These are phyloP conservation scores for Acidomyces sp. DNA, from an alignment of 495 filamentous ascomycete genomes.

Conservation along the genomic window DNA sequence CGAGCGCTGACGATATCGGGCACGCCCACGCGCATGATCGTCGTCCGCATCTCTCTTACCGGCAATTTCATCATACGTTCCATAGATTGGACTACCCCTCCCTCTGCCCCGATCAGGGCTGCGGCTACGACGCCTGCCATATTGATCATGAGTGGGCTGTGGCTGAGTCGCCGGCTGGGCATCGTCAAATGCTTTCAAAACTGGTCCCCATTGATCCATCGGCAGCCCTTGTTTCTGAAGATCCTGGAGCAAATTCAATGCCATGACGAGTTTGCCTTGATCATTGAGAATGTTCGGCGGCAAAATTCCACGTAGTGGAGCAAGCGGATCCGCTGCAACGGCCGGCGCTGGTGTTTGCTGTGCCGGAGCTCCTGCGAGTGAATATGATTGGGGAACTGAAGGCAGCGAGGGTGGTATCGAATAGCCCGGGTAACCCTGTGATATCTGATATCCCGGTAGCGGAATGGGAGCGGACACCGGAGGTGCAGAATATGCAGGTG, in stretches of 20 bases:
- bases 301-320: conserved; percentile 10
- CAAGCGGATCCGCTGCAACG: conserved; percentile 10
- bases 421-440: conserved; percentile 7
- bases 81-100: conserved; percentile 58
- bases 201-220: conserved; percentile 20
- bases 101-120: conserved; percentile 26
- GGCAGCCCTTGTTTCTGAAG: conserved; percentile 20
- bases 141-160: not conserved
- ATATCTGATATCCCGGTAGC: conserved; percentile 6
- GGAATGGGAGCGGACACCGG: conserved; percentile 1
- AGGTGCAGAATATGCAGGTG: not conserved
- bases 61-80: conserved; percentile 31
- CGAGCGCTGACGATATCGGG: conserved; percentile 74
- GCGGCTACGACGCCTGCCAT: conserved; percentile 21
- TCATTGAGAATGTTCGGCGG: conserved; percentile 19
- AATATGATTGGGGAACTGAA: conserved; percentile 12
- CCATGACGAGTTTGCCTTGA: conserved; percentile 13
- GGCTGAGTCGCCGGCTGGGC: conserved; percentile 6
- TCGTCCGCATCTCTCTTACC: conserved; percentile 8
- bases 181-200: conserved; percentile 14
- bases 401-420: conserved; percentile 16
- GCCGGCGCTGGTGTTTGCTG: too few relatives aligned
- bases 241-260: conserved; percentile 16
- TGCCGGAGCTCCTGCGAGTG: conserved; percentile 9
- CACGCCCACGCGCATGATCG: conserved; percentile 16